Conservation (phyloP, 2,329 filamentous ascomycete genomes). For the Verticillium isaacii region DNA sequence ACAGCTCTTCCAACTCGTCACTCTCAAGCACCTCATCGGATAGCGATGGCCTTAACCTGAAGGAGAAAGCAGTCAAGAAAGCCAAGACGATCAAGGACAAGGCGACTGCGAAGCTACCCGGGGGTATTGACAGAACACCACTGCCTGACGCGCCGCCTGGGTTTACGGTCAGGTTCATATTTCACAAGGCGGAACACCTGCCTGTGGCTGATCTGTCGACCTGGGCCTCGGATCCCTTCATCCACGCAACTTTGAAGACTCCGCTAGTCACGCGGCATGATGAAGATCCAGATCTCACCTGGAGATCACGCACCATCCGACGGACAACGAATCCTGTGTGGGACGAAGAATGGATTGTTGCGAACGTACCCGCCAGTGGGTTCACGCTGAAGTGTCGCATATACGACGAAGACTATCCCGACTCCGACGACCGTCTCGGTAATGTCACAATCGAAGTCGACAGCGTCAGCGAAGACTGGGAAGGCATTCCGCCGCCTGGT, state of each 20-base stretch:
- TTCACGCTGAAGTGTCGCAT: conserved; percentile 82
- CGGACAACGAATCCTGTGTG: conserved; percentile 70
- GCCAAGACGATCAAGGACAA: conserved; percentile 31
- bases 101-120: conserved; percentile 51
- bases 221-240: conserved; percentile 77
- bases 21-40: not conserved
- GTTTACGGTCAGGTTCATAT: conserved; percentile 80
- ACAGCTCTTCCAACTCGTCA: not conserved
- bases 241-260: conserved; percentile 70
- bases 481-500: conserved; percentile 55
- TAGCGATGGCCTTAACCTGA: not conserved
- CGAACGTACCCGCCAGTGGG: conserved; percentile 75
- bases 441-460: conserved; percentile 71
- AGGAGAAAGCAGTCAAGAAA: not conserved
- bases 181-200: conserved; percentile 75
- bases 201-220: conserved; percentile 76
- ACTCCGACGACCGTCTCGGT: conserved; percentile 82
- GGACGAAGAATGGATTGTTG: conserved; percentile 83
- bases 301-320: conserved; percentile 73
- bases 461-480: conserved; percentile 59
- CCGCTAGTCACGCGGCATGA: conserved; percentile 72
- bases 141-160: conserved; percentile 70
- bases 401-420: conserved; percentile 84
- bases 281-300: conserved; percentile 71
- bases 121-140: conserved; percentile 76